Base-by-base conservation (phyloP, 345 rosid species). In the Garcia nutans region DNA sequence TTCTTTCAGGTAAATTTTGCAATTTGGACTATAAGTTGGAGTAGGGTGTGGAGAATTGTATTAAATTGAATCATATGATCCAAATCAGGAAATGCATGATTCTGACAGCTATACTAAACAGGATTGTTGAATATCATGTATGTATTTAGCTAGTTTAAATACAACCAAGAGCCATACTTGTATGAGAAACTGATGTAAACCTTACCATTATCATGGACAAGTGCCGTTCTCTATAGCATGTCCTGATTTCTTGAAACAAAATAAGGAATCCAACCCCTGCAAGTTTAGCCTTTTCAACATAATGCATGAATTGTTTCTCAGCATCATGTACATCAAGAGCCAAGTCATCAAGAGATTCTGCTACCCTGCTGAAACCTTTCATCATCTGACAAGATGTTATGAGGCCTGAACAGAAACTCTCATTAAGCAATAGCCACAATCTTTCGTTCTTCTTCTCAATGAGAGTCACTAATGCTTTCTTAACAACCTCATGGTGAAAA, bases 321-420 rank as follows among this genome's bases (percentile, higher is more conserved):
- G 95, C 98, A 79, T 91, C 93, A 59, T 97, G 97, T 47, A 93
- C 98, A 58, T 93, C 98, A 24, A 93, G 79, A 58, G 85, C 85
- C 79, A 93, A 80, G 84, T 93, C 98, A 10, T 91, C 98, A 55
- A 93, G 81, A 24, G 87, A 81, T 83, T 91, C 97, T 64, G 78
- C 82, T 1, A 93, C 89, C 68, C 95, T 85, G 3, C 81, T 83
- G 5, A 91, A 93, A 47, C 98, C 98, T 80, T 93, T 90, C 22
- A 80, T 84, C 97, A 91, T 91, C 76, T 93, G 97, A 70, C 91
- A 81, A 26, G 85, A 79, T 58, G 97, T 91, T 74, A 93, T 84
- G 31, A 90, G 90, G 44, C 98, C 97, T 11, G 93, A 83, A 4
- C 80, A 77, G 28, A 82, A 91, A 82, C 97, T 89, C 76, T 84